A percentile compares a stretch with the other conserved stretches of the same genome.
These are phyloP conservation scores for Kentomonas sorsogonicus DNA, from an alignment of 208 protist species.

Conservation along the genomic window DNA sequence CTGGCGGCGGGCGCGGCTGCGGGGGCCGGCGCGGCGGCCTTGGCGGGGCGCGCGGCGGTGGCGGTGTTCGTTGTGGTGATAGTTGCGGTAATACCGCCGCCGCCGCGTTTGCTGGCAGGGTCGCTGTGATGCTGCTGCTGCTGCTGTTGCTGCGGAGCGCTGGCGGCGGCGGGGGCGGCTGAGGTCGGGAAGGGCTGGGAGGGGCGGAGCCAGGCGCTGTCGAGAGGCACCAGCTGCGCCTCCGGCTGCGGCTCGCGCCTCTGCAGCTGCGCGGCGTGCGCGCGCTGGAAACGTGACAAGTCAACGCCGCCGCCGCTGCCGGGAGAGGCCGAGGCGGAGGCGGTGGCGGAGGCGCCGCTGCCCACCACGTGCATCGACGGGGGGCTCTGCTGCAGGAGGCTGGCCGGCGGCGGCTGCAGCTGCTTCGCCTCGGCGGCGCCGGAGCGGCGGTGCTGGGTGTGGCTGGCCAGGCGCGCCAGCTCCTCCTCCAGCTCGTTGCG, in stretches of 20 bases:
- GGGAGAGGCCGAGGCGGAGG: no score
- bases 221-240: neutral
- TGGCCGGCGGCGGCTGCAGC: no score
- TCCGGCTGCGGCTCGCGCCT: neutral
- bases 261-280: neutral
- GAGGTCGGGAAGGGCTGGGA: no score
- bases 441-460: neutral
- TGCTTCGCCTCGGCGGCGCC: neutral
- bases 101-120: neutral
- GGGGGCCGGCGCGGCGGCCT: slow-evolving; percentile 1
- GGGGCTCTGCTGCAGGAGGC: no score
- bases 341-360: neutral
- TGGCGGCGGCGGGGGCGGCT: no score
- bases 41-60: slow-evolving; percentile 13
- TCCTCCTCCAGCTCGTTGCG: neutral
- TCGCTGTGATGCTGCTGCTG: neutral
- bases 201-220: neutral
- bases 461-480: neutral
- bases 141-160: neutral
- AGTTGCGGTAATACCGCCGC: slow-evolving; percentile 8
- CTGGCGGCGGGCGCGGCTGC: neutral
- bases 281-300: no score
- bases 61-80: slow-evolving; percentile 8
- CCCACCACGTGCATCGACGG: neutral
- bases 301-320: no score